Evolutionary conservation across 441 rosid genomes (phyloP).

Genomic region (Jatropha multifida): DNA sequence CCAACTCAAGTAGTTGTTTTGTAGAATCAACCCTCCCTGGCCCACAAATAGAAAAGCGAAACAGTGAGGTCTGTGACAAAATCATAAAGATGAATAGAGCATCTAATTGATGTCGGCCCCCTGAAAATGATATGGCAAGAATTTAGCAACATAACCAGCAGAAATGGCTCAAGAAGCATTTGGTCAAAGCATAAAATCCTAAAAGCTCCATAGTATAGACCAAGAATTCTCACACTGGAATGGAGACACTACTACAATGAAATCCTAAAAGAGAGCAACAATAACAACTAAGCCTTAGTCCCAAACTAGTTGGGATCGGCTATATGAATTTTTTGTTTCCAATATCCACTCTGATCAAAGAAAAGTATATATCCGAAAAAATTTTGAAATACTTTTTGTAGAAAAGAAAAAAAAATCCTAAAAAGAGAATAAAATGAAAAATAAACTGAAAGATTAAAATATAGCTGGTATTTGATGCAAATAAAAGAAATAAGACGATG

Average conservation of each 20-base stretch:
- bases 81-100: neutral
- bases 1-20: constrained; percentile 1
- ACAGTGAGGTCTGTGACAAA: neutral
- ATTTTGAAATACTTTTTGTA: too few relatives aligned
- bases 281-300: too few relatives aligned
- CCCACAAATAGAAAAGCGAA: neutral
- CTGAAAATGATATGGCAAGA: neutral
- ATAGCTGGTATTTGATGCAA: neutral
- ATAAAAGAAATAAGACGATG: neutral
- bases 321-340: too few relatives aligned
- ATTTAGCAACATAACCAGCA: neutral
- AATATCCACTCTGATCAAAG: too few relatives aligned
- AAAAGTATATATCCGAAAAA: too few relatives aligned
- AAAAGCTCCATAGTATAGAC: neutral
- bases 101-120: neutral
- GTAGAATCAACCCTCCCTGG: neutral
- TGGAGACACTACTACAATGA: neutral
- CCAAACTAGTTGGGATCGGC: too few relatives aligned
- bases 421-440: neutral
- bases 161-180: neutral
- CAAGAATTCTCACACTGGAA: neutral
- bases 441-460: neutral
- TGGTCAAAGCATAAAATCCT: neutral
- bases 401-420: neutral
- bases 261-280: neutral